Evolutionary conservation across 768 basidiomycete genomes (phyloP).

Genomic region (Sporobolomyces phaffii): DNA sequence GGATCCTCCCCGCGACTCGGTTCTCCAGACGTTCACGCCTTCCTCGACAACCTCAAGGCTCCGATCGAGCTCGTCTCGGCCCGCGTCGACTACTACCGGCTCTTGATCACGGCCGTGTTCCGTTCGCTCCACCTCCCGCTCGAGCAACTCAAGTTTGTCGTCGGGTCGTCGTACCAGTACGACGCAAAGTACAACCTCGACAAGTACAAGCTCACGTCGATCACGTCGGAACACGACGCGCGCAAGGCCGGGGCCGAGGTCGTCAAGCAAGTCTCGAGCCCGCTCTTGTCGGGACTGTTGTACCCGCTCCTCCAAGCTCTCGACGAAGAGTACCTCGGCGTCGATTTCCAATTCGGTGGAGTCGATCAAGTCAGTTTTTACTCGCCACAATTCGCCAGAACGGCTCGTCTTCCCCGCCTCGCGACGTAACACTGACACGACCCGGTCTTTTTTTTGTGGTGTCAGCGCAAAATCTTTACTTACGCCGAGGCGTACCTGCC

Average conservation of each 20-base stretch:
- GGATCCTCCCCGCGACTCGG: too few relatives aligned
- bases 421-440: too few relatives aligned
- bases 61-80: constrained; percentile 82
- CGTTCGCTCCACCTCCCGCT: constrained; percentile 83
- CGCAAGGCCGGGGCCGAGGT: constrained; percentile 98
- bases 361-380: constrained; percentile 70
- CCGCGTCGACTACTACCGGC: constrained; percentile 84
- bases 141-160: constrained; percentile 71
- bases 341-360: constrained; percentile 97
- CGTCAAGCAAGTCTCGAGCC: constrained; percentile 86
- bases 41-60: constrained; percentile 94
- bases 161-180: constrained; percentile 89
- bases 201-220: constrained; percentile 83
- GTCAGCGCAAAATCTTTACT: constrained; percentile 95
- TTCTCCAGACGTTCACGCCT: constrained; percentile 94
- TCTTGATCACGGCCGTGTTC: constrained; percentile 74
- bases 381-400: too few relatives aligned
- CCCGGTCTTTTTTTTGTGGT: too few relatives aligned
- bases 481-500: constrained; percentile 96
- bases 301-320: constrained; percentile 96
- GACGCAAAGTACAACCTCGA: constrained; percentile 87
- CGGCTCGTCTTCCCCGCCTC: too few relatives aligned
- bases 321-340: constrained; percentile 91
- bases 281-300: constrained; percentile 69
- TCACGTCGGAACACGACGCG: constrained; percentile 89